phyloP scores from a whole-genome alignment of 2,329 filamentous ascomycete genomes.

The Triangularia verruculosa region DNA sequence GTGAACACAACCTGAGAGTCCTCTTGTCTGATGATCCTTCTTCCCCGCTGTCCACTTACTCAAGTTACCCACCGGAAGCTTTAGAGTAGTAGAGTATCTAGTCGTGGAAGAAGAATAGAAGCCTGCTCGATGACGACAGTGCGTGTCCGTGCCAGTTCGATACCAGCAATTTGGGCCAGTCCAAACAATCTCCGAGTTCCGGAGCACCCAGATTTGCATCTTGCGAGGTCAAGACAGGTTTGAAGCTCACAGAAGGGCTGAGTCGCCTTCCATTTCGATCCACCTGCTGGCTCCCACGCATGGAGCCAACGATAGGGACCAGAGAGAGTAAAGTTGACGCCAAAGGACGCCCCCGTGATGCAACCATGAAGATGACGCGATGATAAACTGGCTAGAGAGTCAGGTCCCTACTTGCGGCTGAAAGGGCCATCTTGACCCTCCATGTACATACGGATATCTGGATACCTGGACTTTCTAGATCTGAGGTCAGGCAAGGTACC shows the following conservation, averaged over 20 bases:
- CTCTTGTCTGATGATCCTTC: neutral
- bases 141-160: conserved; percentile 4
- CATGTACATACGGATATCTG: too few species aligned
- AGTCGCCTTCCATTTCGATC: neutral
- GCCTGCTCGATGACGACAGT: neutral
- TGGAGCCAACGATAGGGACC: neutral
- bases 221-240: neutral
- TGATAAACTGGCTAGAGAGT: neutral
- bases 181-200: neutral
- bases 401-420: neutral
- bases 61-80: neutral
- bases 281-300: too few species aligned
- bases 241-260: neutral
- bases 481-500: neutral
- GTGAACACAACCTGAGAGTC: neutral
- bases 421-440: too few species aligned
- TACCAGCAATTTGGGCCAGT: neutral
- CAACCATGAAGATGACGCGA: neutral
- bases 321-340: neutral
- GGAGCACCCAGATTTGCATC: neutral
- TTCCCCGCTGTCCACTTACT: too few species aligned
- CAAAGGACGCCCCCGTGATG: neutral
- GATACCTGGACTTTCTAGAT: too few species aligned
- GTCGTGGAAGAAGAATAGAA: neutral
- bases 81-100: neutral